These are phyloP conservation scores for Amauroascus niger DNA, from an alignment of 2,329 filamentous ascomycete genomes.

Conservation along the genomic window DNA sequence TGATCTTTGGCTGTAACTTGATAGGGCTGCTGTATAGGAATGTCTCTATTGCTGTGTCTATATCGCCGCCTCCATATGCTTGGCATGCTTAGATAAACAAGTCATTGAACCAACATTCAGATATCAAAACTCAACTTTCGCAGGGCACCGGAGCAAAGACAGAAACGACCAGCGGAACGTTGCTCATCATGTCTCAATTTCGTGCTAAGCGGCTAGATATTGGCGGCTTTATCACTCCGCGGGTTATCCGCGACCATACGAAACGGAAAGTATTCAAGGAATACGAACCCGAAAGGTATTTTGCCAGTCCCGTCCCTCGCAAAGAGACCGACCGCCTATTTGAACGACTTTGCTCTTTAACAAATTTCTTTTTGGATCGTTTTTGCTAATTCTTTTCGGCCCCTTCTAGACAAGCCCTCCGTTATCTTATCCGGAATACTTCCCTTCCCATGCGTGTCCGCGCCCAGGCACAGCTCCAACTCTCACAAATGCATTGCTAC, in stretches of 20 bases:
- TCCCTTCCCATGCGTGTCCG: conserved; percentile 70
- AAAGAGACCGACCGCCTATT: neutral
- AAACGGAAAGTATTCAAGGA: conserved; percentile 89
- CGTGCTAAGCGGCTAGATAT: conserved; percentile 82
- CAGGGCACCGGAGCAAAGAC: neutral
- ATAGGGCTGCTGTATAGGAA: neutral
- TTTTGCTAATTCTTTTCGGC: neutral
- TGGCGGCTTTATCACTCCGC: conserved; percentile 76
- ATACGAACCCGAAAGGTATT: conserved; percentile 79
- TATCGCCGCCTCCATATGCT: neutral
- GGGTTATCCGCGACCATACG: conserved; percentile 84
- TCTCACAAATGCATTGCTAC: conserved; percentile 93
- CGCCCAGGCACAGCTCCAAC: conserved; percentile 83
- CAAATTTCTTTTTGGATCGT: too few species aligned
- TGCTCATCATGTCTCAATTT: conserved; percentile 64
- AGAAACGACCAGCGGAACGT: neutral
- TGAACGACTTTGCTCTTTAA: neutral
- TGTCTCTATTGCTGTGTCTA: neutral
- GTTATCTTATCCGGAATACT: conserved; percentile 90
- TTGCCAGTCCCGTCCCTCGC: too few species aligned
- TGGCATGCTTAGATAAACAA: neutral
- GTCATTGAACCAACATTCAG: neutral
- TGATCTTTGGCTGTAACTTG: neutral
- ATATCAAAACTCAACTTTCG: neutral
- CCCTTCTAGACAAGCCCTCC: conserved; percentile 66